Conservation (phyloP, 192 early-diverging fungal genomes). For the Mortierella alpina region DNA sequence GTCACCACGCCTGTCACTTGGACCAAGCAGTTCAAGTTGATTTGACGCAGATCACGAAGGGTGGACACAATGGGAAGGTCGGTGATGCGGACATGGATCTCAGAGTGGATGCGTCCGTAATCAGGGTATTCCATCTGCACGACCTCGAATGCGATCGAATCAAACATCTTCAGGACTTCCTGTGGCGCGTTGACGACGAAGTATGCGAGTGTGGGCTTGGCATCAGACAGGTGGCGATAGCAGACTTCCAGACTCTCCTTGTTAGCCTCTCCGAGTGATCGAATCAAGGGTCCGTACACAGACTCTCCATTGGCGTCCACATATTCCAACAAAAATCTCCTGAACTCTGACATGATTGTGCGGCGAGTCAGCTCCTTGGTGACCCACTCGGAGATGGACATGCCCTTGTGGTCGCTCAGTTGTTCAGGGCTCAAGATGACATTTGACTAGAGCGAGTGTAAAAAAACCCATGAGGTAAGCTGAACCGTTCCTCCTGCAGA, state of each 20-base stretch:
- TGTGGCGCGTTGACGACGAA: conserved; percentile 90
- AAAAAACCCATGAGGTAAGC: not conserved
- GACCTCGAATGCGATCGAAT: conserved; percentile 92
- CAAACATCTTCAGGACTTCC: conserved; percentile 91
- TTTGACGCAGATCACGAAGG: conserved; percentile 91
- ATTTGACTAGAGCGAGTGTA: conserved; percentile 15
- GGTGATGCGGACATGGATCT: conserved; percentile 94
- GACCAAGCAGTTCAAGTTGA: conserved; percentile 92
- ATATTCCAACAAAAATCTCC: conserved; percentile 87
- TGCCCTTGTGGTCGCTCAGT: conserved; percentile 85
- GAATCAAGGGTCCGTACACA: conserved; percentile 93
- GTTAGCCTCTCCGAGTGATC: conserved; percentile 84
- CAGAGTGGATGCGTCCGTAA: conserved; percentile 90
- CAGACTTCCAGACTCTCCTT: conserved; percentile 87
- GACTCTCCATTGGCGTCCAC: conserved; percentile 88
- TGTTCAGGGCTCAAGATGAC: conserved; percentile 66
- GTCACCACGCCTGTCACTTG: conserved; percentile 94
- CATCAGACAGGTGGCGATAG: conserved; percentile 82
- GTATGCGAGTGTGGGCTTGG: conserved; percentile 89
- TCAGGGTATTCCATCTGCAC: conserved; percentile 88
- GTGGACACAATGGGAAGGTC: conserved; percentile 87
- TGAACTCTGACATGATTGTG: conserved; percentile 88
- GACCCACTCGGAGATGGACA: conserved; percentile 87
- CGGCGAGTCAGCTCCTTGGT: conserved; percentile 84
- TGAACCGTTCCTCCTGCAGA: not conserved